phyloP scores from a whole-genome alignment of 768 basidiomycete genomes.

The Hygrophorus pudorinus region DNA sequence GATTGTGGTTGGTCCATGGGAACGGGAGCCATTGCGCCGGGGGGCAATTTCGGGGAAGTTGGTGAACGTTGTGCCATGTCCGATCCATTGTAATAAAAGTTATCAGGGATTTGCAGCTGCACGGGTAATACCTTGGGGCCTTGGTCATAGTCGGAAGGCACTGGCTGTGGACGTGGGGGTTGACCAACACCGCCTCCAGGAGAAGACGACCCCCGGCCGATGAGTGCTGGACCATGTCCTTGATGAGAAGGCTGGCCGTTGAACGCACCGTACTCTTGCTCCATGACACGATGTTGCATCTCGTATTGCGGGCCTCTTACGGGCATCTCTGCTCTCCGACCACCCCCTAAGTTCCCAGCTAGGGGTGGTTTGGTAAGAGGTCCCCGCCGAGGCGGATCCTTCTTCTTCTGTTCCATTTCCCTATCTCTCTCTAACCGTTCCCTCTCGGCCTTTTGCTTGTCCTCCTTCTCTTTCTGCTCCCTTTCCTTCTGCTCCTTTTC shows the following conservation, averaged over 20 bases:
- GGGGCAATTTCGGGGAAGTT: conserved; percentile 23
- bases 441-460: conserved; percentile 21
- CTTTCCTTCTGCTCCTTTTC: conserved; percentile 30
- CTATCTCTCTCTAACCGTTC: conserved; percentile 30
- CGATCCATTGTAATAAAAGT: conserved; percentile 3
- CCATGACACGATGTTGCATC: conserved; percentile 88
- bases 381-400: conserved; percentile 38
- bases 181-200: conserved; percentile 10
- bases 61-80: neutral
- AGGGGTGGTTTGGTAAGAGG: conserved; percentile 60
- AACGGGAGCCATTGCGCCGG: conserved; percentile 45
- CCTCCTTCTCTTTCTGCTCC: conserved; percentile 27
- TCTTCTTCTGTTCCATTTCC: conserved; percentile 42
- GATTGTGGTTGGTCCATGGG: conserved; percentile 4
- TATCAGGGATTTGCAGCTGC: conserved; percentile 3
- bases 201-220: conserved; percentile 17
- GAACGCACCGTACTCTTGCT: conserved; percentile 68
- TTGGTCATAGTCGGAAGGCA: conserved; percentile 14
- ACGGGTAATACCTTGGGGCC: conserved; percentile 18
- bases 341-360: conserved; percentile 34
- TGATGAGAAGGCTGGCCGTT: conserved; percentile 20
- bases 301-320: conserved; percentile 88
- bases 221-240: conserved; percentile 16
- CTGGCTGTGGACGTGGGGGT: conserved; percentile 15
- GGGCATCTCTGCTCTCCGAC: conserved; percentile 75